Evolutionary conservation across 495 filamentous ascomycete genomes (phyloP).

Genomic region (Penicillium riverlandense): DNA sequence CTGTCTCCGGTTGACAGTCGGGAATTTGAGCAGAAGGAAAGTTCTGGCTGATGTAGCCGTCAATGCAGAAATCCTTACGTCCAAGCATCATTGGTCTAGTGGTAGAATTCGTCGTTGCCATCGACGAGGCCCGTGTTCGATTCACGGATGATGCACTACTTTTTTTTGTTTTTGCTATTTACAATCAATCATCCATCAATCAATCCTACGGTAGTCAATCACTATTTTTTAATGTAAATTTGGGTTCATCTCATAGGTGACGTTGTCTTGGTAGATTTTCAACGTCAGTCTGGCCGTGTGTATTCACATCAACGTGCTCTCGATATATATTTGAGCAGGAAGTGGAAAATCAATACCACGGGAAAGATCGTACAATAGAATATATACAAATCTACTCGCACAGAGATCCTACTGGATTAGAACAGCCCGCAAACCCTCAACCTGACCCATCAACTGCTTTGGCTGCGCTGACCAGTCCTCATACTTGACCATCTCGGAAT

Average conservation of each 20-base stretch:
- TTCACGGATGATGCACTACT: conserved; percentile 48
- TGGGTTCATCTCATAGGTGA: too few relatives aligned
- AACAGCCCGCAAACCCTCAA: conserved; percentile 21
- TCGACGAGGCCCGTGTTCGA: conserved; percentile 55
- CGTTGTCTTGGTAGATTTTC: too few relatives aligned
- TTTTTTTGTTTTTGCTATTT: conserved; percentile 15
- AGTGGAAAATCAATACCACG: too few relatives aligned
- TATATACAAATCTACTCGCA: too few relatives aligned
- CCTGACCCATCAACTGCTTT: conserved; percentile 29
- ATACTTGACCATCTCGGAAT: conserved; percentile 23
- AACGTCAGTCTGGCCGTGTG: too few relatives aligned
- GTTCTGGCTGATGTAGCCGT: not conserved
- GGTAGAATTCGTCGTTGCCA: conserved; percentile 56
- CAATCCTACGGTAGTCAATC: too few relatives aligned
- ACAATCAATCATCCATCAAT: too few relatives aligned
- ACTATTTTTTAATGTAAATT: not conserved
- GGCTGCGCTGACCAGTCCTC: conserved; percentile 37
- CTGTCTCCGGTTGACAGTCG: conserved; percentile 4
- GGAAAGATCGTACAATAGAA: too few relatives aligned
- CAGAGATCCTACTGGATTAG: not conserved
- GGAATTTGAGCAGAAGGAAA: not conserved
- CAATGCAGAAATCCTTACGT: too few relatives aligned
- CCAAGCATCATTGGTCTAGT: conserved; percentile 50
- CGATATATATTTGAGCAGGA: too few relatives aligned
- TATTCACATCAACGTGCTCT: too few relatives aligned